A percentile compares a stretch with the other conserved stretches of the same genome.
phyloP scores from a whole-genome alignment of 306 rosid species.

The Pueraria montana region DNA sequence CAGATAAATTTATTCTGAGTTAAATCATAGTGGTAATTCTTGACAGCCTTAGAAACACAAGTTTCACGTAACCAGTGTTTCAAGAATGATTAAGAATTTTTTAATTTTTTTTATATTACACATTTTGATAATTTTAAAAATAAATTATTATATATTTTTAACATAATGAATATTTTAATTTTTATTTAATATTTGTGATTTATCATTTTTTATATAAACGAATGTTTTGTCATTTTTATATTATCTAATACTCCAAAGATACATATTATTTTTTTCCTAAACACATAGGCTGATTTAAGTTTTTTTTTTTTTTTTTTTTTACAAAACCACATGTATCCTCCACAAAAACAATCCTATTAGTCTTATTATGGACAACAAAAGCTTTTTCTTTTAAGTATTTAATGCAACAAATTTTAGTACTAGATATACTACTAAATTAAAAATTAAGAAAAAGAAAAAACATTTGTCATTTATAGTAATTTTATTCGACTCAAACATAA shows the following conservation, averaged over 20 bases:
- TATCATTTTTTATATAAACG: neutral
- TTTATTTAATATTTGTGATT: neutral
- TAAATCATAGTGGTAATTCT: neutral
- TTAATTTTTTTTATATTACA: neutral
- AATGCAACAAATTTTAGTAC: no score
- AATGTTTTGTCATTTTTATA: neutral
- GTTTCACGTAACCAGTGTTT: neutral
- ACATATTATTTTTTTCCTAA: neutral
- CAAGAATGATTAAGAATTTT: neutral
- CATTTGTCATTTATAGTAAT: no score
- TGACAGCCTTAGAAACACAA: neutral
- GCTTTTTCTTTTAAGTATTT: no score
- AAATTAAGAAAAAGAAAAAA: no score
- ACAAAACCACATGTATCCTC: no score
- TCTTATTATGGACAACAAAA: no score
- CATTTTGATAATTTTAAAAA: neutral
- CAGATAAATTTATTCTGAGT: neutral
- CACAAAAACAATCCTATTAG: no score
- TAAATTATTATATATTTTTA: neutral
- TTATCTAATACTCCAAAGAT: neutral
- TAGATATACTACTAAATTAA: no score
- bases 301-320: no score
- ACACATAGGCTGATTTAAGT: no score
- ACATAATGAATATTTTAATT: neutral
- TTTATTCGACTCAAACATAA: no score